Percentiles rank a stretch among this genome's conserved stretches.
These are phyloP conservation scores for Ceratocystis harringtonii DNA, from an alignment of 2,329 filamentous ascomycete species.

Conservation along the genomic window DNA sequence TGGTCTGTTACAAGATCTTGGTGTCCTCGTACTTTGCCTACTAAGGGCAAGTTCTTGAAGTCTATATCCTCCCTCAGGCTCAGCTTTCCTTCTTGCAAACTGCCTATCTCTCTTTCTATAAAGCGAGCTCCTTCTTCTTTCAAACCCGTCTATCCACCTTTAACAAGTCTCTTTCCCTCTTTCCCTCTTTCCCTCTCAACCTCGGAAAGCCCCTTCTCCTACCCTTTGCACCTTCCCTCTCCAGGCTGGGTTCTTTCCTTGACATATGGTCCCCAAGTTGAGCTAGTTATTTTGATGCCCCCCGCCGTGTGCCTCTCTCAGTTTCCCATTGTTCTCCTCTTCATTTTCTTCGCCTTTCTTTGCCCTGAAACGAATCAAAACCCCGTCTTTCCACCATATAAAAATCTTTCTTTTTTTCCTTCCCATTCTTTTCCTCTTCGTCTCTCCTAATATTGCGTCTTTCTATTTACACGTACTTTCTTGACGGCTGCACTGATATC, in stretches of 20 bases:
- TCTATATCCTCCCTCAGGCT: background rate
- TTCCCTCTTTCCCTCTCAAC: no score
- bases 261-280: background rate
- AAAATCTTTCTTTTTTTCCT: background rate
- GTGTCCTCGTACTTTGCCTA: background rate
- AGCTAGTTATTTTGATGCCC: background rate
- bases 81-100: no score
- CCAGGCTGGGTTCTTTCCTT: background rate
- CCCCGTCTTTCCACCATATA: background rate
- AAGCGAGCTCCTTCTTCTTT: no score
- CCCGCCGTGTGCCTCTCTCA: background rate
- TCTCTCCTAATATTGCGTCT: background rate
- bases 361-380: background rate
- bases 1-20: background rate
- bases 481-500: background rate
- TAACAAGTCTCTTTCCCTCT: no score
- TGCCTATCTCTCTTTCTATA: no score
- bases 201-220: background rate
- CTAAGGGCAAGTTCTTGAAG: background rate
- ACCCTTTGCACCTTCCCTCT: background rate
- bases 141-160: no score
- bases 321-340: slow-evolving; percentile 3
- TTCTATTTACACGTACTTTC: background rate
- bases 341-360: background rate
- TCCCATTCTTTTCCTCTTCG: no score